These are phyloP conservation scores for Fragaria vesca DNA, from an alignment of 306 rosid species.

Conservation along the genomic window DNA sequence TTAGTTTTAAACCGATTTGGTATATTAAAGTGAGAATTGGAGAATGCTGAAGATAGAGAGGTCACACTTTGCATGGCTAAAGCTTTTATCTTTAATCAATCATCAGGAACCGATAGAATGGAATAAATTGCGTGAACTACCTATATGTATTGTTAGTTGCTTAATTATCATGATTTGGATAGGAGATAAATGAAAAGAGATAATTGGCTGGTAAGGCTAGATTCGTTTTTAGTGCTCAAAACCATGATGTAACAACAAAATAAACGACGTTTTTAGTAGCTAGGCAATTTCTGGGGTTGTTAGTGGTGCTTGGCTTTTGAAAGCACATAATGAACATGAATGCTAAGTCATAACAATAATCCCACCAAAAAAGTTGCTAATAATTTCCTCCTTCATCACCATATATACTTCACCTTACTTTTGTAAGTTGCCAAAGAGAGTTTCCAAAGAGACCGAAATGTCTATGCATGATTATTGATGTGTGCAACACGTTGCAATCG, in stretches of 20 bases:
- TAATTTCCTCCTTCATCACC: neutral
- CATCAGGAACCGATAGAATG: neutral
- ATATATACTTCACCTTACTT: neutral
- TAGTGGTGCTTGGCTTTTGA: neutral
- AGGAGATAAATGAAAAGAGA: neutral
- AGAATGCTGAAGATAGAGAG: neutral
- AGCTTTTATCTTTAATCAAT: neutral
- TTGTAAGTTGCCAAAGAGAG: neutral
- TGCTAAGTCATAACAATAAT: neutral
- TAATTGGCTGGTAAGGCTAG: neutral
- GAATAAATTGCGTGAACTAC: neutral
- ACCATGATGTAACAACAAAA: neutral
- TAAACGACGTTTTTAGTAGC: neutral
- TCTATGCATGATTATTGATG: neutral
- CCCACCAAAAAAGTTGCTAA: neutral
- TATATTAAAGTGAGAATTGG: neutral
- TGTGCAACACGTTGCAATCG: neutral
- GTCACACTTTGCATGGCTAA: slow-evolving; percentile 12
- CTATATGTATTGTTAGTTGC: neutral
- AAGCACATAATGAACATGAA: neutral
- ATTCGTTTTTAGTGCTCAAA: neutral
- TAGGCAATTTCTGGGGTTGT: neutral
- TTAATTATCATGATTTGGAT: slow-evolving; percentile 5
- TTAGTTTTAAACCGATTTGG: neutral
- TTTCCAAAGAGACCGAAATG: neutral